Evolutionary conservation across 2,329 filamentous ascomycete species (phyloP), one percentile per base, ranked within the genome.

Genomic region (Coniosporium tulheliwenetii): DNA sequence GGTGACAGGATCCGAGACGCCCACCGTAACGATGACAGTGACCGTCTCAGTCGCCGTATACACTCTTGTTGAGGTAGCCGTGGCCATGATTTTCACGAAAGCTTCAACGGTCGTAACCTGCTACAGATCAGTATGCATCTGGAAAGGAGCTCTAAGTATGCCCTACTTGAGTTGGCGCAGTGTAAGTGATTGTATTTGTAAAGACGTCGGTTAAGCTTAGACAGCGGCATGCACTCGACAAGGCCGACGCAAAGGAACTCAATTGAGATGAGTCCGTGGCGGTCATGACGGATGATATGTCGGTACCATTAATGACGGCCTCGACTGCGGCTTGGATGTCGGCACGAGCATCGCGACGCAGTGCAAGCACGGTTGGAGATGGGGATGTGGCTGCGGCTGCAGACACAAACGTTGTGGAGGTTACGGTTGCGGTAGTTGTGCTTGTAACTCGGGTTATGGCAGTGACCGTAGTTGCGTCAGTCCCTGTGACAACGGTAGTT

Each of bases 221-320:
- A 19, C 55, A 58, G n/a, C 30, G 37, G 41, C 56, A 59, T 33
- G 55, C 56, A 40, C 55, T 58, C 10, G 49, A 51, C 40, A 58
- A 55, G 2, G 50, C 45, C 2, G 49, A 43, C 9, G 48, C 48
- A 32, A 53, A 39, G 9, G 38, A 46, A 2, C 45, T 34, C 15
- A 43, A 36, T 37, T 39, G 35, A 13, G 43, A 44, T 13, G 41
- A 36, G 32, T 42, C 45, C 8, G 19, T 26, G 7, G 19, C 19
- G 19, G 4, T 7, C 19, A 26, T 26, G 19, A 26, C 7, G 19
- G 19, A 26, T 26, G 19, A 26, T 26, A 26, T 26, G 19, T 26
- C 19, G 19, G 19, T 26, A 26, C 19, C 19, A 26, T 26, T 26
- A 7, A 26, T 7, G 19, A 26, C 19, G 19, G 19, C 19, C 19